Evolutionary conservation across 306 rosid species (phyloP).

Genomic region (Pyrus communis): DNA sequence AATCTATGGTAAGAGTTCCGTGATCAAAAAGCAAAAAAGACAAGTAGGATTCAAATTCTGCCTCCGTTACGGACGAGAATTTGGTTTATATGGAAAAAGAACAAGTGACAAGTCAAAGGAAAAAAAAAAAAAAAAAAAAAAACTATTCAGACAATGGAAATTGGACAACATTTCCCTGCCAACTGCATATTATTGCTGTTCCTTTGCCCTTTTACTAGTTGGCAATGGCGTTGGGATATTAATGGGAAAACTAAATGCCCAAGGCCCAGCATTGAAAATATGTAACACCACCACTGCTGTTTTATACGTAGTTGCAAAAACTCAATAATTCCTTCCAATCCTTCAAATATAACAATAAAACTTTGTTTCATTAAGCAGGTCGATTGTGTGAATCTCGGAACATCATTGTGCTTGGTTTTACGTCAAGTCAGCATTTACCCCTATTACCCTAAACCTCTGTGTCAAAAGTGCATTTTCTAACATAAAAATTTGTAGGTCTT

Average conservation of each 20-base stretch:
- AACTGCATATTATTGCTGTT: not conserved
- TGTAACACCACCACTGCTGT: not conserved
- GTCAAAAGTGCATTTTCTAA: no score
- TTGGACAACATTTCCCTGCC: not conserved
- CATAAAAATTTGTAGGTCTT: no score
- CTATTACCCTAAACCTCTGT: no score
- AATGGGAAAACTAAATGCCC: not conserved
- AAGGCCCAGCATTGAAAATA: not conserved
- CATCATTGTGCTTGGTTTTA: no score
- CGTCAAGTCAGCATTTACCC: no score
- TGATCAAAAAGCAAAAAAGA: not conserved
- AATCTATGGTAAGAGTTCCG: no score
- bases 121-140: no score
- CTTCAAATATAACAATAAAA: not conserved
- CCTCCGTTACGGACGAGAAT: not conserved
- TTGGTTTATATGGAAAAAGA: not conserved
- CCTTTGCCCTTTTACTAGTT: not conserved
- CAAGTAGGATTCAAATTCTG: not conserved
- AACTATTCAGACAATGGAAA: not conserved
- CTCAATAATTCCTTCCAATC: no score
- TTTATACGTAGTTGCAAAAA: not conserved
- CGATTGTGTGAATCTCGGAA: rapidly evolving
- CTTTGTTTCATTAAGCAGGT: rapidly evolving
- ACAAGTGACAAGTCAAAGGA: no score
- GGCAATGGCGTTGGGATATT: not conserved